Percentiles rank a stretch among this genome's conserved stretches.
Evolutionary conservation across 2,329 filamentous ascomycete species (phyloP).

Genomic region (Pseudogymnoascus destructans): DNA sequence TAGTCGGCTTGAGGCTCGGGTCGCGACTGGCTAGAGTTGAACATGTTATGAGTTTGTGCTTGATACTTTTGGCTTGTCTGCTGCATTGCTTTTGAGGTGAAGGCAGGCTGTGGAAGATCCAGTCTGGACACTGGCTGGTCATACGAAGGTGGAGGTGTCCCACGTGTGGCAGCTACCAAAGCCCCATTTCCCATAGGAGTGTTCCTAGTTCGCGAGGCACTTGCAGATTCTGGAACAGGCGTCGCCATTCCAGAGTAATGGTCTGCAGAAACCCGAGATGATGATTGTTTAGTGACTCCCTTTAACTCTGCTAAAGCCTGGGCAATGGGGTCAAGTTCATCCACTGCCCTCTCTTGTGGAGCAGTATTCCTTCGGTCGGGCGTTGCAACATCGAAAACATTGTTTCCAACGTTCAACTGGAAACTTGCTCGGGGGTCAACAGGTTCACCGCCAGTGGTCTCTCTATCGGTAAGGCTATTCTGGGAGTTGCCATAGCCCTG

Average conservation of each 20-base stretch:
- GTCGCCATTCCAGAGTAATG: constrained; percentile 88
- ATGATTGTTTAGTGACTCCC: constrained; percentile 68
- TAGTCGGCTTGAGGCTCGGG: constrained; percentile 22
- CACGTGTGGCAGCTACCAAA: constrained; percentile 46
- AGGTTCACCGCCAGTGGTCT: constrained; percentile 62
- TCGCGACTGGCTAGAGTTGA: constrained; percentile 31
- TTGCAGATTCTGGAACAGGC: constrained; percentile 45
- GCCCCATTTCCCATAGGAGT: constrained; percentile 29
- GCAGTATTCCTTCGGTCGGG: constrained; percentile 48
- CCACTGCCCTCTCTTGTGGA: constrained; percentile 32
- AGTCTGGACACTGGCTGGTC: constrained; percentile 62
- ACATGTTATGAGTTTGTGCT: constrained; percentile 70
- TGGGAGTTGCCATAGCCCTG: constrained; percentile 31
- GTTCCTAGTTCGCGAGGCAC: constrained; percentile 33
- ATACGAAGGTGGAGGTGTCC: constrained; percentile 79
- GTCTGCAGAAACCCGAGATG: constrained; percentile 81
- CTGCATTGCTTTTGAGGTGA: constrained; percentile 91
- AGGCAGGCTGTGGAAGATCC: constrained; percentile 79
- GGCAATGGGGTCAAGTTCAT: constrained; percentile 73
- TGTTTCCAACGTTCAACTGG: constrained; percentile 87
- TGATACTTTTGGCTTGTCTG: constrained; percentile 84
- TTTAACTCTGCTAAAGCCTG: constrained; percentile 86
- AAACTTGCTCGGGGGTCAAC: constrained; percentile 87
- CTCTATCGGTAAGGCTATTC: constrained; percentile 27
- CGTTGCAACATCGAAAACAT: constrained; percentile 84